A percentile compares a stretch with the other conserved stretches of the same genome.
phyloP scores from a whole-genome alignment of 305 asterid genomes.

The Caryopteris hybrid region DNA sequence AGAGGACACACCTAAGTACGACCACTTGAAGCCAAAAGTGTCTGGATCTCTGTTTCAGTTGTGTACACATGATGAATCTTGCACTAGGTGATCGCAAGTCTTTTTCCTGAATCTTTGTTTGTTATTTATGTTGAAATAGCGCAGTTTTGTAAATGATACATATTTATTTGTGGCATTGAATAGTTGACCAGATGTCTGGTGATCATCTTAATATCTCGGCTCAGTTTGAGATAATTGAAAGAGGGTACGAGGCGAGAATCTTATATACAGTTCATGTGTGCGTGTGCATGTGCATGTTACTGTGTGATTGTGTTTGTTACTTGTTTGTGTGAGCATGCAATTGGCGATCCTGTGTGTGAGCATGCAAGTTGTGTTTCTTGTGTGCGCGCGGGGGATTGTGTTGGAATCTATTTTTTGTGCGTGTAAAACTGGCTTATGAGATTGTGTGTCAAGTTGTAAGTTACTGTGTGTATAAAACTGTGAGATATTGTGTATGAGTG shows the following conservation, averaged over 20 bases:
- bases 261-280: neutral
- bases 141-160: constrained; percentile 4
- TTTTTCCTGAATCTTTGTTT: neutral
- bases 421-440: too few relatives aligned
- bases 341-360: too few relatives aligned
- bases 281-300: neutral
- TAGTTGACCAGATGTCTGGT: neutral
- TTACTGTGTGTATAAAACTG: too few relatives aligned
- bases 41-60: constrained; percentile 6
- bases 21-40: too few relatives aligned
- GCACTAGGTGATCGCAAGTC: neutral
- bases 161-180: neutral
- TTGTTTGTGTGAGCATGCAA: too few relatives aligned
- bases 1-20: neutral
- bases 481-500: too few relatives aligned
- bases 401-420: too few relatives aligned
- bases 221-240: neutral
- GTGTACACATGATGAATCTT: constrained; percentile 6
- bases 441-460: too few relatives aligned
- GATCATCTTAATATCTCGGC: neutral
- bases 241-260: neutral
- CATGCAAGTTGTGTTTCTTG: too few relatives aligned
- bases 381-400: too few relatives aligned
- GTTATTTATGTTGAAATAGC: neutral
- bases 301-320: neutral